Conservation (phyloP, 1,284 basidiomycete genomes). For the Sporisorium scitamineum region DNA sequence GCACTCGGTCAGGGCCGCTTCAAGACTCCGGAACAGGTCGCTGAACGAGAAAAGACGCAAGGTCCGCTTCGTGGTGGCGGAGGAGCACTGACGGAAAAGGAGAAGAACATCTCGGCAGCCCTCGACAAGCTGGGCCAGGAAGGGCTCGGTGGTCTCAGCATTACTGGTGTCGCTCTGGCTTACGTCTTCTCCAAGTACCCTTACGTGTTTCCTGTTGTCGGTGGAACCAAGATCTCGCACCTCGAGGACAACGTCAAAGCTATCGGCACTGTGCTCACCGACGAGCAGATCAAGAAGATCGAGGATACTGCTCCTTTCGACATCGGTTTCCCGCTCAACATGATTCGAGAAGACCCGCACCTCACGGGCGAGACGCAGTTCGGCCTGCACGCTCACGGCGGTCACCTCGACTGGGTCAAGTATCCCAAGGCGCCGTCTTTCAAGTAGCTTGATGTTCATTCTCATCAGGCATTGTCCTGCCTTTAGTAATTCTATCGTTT, state of each 20-base stretch:
- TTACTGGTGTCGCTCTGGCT: constrained; percentile 48
- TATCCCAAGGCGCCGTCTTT: constrained; percentile 41
- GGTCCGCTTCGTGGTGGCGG: constrained; percentile 50
- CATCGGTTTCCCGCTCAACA: constrained; percentile 58
- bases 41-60: constrained; percentile 46
- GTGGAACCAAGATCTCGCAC: constrained; percentile 52
- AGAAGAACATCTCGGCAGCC: constrained; percentile 49
- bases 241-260: constrained; percentile 58
- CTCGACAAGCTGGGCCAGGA: constrained; percentile 60
- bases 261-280: constrained; percentile 41
- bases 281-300: constrained; percentile 58
- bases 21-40: constrained; percentile 59
- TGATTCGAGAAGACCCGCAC: constrained; percentile 39
- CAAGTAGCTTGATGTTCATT: constrained; percentile 5
- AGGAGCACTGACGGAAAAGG: constrained; percentile 38
- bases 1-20: constrained; percentile 73
- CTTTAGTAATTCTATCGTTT: neutral
- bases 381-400: constrained; percentile 31
- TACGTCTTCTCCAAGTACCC: constrained; percentile 47
- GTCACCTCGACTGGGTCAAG: constrained; percentile 52
- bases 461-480: neutral
- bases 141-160: constrained; percentile 38
- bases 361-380: constrained; percentile 30
- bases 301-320: constrained; percentile 53
- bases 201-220: constrained; percentile 53